Evolutionary conservation across 2,329 filamentous ascomycete species (phyloP), one percentile per base, ranked within the genome.

Genomic region (Calonectria hongkongensis): DNA sequence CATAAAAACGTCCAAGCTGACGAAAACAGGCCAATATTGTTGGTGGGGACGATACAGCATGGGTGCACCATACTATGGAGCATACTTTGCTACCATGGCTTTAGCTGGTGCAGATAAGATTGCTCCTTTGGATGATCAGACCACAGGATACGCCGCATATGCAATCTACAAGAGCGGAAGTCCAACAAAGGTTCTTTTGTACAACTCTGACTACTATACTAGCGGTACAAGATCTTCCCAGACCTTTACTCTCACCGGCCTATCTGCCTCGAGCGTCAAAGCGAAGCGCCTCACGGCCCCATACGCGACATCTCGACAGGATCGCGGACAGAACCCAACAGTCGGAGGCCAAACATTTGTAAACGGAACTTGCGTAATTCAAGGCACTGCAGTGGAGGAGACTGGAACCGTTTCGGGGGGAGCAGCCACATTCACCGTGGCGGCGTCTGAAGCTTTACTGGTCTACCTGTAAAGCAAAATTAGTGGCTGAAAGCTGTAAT

Each of bases 21-120:
- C 18, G 21, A 39, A 30, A 13, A 30, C 16, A 83, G 82, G 81
- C 73, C 84, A 86, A 73, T 88, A 88, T 76, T 87, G 86, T 78
- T 88, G 85, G 82, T 88, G 85, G 84, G 86, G 85, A 3, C 81
- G 85, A 3, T 87, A 88, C 74, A 83, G 79, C 50, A 89, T 88
- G 83, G 87, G 87, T 0, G 84, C 87, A 0, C 87, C 88, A 0
- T 90, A 89, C 76, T 89, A 88, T 69, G 88, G 88, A 4, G 88
- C 88, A 0, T 87, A 86, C 58, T 75, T 76, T n/a, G 85, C 85
- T 3, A 87, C 87, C 1, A 84, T 85, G 2, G 84, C 86, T n/a
- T 77, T 89, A 33, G 86, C 86, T 1, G 82, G 84, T 0, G 87
- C 85, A 0, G 79, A 83, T n/a, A 78, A 85, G 51, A 80, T 90